Evolutionary conservation across 805 yeast species (phyloP), one percentile per base, ranked within the genome.

Genomic region (Starmerella powellii): DNA sequence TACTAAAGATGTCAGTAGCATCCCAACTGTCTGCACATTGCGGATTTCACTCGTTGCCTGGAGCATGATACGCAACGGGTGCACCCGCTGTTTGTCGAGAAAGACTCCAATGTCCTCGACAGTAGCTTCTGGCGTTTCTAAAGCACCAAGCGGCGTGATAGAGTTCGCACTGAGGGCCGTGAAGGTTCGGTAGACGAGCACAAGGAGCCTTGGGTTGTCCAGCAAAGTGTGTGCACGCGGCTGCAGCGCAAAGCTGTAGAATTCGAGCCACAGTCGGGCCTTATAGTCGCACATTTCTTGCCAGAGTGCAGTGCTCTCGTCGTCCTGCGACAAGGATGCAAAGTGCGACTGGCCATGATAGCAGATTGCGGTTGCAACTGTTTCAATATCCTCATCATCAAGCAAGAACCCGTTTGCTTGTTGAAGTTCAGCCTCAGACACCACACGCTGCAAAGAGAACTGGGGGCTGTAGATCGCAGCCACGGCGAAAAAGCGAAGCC

Each of bases 321-420:
- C 40, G 23, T 40, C 41, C 15, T 44, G 44, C 12, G 35, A 13
- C 31, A 30, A n/a, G 3, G 30, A 30, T 4, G 50, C 41, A 32
- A 54, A 60, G 12, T 53, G 44, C 6, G 43, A 20, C 15, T 47
- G 58, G 4, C 47, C 39, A 20, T 57, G 47, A 31, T 56, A 57
- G 24, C 60, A 59, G 13, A 61, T 46, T 3, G 60, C 52, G 5
- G 51, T 42, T 5, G 62, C 37, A 1, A 55, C 52, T 8, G 40
- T 38, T 28, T 49, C 53, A 8, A 63, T 37, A 27, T 63, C 67
- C 31, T 49, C 48, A 12, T 37, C 31, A 18, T 49, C 53, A 5
- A 60, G 48, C 0, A 51, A 46, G 6, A 41, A 34, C 1, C 68
- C 68, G 8, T 56, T 40, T 0, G 56, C 56, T 30, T 54, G 63